phyloP scores from a whole-genome alignment of 2,329 filamentous ascomycete genomes.

The Aspergillus nomiae region DNA sequence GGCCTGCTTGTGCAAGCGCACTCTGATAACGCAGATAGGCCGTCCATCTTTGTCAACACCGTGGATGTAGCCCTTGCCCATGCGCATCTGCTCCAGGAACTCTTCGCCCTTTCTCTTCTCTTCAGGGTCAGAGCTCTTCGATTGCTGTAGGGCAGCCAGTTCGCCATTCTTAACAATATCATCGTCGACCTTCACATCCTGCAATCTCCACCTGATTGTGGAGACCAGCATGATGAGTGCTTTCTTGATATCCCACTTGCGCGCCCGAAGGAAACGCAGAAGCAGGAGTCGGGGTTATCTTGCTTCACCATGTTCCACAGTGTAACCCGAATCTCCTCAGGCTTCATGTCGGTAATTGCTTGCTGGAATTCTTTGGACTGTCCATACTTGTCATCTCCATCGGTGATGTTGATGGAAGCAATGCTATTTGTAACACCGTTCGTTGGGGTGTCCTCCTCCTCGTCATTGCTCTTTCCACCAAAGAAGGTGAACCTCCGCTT shows the following conservation, averaged over 20 bases:
- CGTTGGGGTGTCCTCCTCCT: slow-evolving; percentile 40
- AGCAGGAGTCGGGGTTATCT: slow-evolving; percentile 87
- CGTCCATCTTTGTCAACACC: slow-evolving; percentile 81
- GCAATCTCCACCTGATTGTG: slow-evolving; percentile 86
- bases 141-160: slow-evolving; percentile 62
- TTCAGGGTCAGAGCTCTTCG: slow-evolving; percentile 60
- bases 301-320: slow-evolving; percentile 96
- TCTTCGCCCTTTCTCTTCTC: slow-evolving; percentile 72
- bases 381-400: slow-evolving; percentile 86
- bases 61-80: slow-evolving; percentile 93
- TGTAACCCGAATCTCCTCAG: slow-evolving; percentile 75
- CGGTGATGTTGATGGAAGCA: slow-evolving; percentile 44
- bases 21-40: slow-evolving; percentile 84
- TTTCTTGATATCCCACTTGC: slow-evolving; percentile 94
- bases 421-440: slow-evolving; percentile 40
- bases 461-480: slow-evolving; percentile 57
- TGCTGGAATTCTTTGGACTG: slow-evolving; percentile 84
- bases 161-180: slow-evolving; percentile 83
- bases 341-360: slow-evolving; percentile 72
- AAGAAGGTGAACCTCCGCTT: slow-evolving; percentile 76
- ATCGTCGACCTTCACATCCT: slow-evolving; percentile 84
- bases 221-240: slow-evolving; percentile 92
- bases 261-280: slow-evolving; percentile 80
- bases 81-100: slow-evolving; percentile 78
- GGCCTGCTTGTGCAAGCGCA: slow-evolving; percentile 75